phyloP scores from a whole-genome alignment of 2,329 filamentous ascomycete species.

The Alternaria hordeiaustralica region DNA sequence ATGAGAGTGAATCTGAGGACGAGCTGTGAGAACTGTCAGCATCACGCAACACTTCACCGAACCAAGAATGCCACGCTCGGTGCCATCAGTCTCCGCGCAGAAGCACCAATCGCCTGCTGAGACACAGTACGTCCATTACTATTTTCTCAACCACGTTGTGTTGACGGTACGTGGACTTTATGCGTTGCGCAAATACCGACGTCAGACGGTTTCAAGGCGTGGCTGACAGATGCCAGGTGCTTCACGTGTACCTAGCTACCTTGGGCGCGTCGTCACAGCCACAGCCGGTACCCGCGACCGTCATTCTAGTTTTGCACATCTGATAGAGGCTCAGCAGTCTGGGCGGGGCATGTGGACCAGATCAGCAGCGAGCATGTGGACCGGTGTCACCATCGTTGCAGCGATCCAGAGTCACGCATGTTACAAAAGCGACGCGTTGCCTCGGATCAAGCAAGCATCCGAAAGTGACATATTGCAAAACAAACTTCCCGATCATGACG shows the following conservation, averaged over 20 bases:
- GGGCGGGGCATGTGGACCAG: neutral
- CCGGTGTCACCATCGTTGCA: neutral
- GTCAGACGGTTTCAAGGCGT: neutral
- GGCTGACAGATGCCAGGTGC: constrained; percentile 13
- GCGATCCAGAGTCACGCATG: neutral
- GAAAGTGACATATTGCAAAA: constrained; percentile 4
- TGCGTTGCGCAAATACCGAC: neutral
- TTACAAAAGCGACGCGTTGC: neutral
- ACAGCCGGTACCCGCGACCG: neutral
- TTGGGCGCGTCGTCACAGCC: neutral
- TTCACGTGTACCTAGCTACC: neutral
- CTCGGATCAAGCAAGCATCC: neutral
- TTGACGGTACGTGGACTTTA: neutral
- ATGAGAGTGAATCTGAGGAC: neutral
- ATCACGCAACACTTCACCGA: neutral
- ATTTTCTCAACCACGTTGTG: neutral
- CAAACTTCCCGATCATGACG: neutral
- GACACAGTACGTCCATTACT: neutral
- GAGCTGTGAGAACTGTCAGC: constrained; percentile 13
- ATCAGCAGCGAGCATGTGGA: neutral
- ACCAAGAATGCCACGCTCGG: neutral
- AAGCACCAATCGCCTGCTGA: neutral
- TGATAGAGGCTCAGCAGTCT: neutral
- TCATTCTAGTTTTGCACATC: neutral
- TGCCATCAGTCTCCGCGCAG: neutral